A percentile compares a stretch with the other conserved stretches of the same genome.
Conservation (phyloP, 2,329 filamentous ascomycete species). For the Fusarium sulawesiense region DNA sequence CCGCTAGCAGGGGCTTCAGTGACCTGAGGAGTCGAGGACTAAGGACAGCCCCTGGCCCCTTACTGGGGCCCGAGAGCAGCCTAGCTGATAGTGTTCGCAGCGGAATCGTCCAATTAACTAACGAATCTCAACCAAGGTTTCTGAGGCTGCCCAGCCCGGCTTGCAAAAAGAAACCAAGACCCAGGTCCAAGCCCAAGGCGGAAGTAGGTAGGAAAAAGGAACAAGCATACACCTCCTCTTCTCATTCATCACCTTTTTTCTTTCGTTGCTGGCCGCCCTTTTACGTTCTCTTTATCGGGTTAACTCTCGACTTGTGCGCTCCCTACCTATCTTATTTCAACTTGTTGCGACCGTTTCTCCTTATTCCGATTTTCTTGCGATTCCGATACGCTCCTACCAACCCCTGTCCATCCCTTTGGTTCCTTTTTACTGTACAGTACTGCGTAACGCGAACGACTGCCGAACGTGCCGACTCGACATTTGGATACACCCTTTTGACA, state of each 20-base stretch:
- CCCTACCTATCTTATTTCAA: constrained; percentile 24
- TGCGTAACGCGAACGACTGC: constrained; percentile 44
- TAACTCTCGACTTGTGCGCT: constrained; percentile 23
- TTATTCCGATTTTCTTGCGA: constrained; percentile 25
- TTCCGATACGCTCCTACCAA: constrained; percentile 23
- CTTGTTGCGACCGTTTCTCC: constrained; percentile 26
- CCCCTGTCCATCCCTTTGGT: constrained; percentile 39
- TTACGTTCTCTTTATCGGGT: constrained; percentile 31
- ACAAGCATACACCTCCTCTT: constrained; percentile 37
- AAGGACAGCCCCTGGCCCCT: constrained; percentile 36
- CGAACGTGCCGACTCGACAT: constrained; percentile 42
- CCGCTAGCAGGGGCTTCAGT: constrained; percentile 35
- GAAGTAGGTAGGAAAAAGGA: constrained; percentile 40
- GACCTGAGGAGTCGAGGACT: constrained; percentile 18
- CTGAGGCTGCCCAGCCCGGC: constrained; percentile 16
- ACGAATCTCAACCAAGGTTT: constrained; percentile 28
- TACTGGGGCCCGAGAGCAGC: constrained; percentile 28
- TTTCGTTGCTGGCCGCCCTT: constrained; percentile 36
- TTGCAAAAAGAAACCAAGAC: constrained; percentile 25
- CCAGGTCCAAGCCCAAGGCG: constrained; percentile 28
- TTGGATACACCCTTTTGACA: constrained; percentile 33
- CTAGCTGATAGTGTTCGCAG: constrained; percentile 14
- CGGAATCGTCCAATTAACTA: constrained; percentile 30
- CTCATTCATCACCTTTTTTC: constrained; percentile 38
- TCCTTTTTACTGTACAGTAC: constrained; percentile 36